phyloP scores from a whole-genome alignment of 2,329 filamentous ascomycete species.

The Phyllosticta paracitricarpa region DNA sequence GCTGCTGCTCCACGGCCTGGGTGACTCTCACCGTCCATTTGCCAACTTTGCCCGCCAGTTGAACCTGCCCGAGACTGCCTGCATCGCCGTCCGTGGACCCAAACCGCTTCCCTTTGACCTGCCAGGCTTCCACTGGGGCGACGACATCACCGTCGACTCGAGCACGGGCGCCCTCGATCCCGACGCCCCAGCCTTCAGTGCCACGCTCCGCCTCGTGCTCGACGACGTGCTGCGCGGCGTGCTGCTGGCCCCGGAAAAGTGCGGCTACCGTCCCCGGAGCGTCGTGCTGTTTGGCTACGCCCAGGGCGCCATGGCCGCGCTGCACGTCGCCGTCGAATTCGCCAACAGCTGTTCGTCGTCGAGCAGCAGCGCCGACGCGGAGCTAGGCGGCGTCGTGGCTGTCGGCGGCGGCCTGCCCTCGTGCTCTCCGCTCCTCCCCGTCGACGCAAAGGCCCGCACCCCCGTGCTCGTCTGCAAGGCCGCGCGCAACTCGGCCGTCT shows the following conservation, averaged over 20 bases:
- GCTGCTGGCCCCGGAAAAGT: constrained; percentile 34
- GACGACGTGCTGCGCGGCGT: constrained; percentile 35
- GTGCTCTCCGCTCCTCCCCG: constrained; percentile 19
- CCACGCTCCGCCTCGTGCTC: constrained; percentile 28
- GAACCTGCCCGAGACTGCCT: constrained; percentile 65
- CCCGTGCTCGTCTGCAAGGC: constrained; percentile 54
- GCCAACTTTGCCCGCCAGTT: constrained; percentile 57
- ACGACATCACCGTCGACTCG: constrained; percentile 48
- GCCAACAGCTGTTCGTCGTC: background rate
- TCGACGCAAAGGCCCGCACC: constrained; percentile 47
- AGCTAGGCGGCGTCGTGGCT: constrained; percentile 50
- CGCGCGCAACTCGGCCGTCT: constrained; percentile 41
- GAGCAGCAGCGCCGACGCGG: constrained; percentile 16
- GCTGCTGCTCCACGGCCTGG: constrained; percentile 74
- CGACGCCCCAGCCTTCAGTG: constrained; percentile 42
- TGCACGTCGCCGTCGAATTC: constrained; percentile 33
- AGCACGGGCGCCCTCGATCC: constrained; percentile 42
- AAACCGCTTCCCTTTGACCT: constrained; percentile 58
- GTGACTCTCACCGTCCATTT: constrained; percentile 63
- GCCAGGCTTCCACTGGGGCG: constrained; percentile 53
- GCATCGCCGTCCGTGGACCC: constrained; percentile 64
- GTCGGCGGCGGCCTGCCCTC: constrained; percentile 51
- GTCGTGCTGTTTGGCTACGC: constrained; percentile 47
- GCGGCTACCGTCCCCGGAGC: constrained; percentile 39
- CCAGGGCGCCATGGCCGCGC: constrained; percentile 47